These are phyloP conservation scores for Erysiphe neolycopersici DNA, from an alignment of 2,329 filamentous ascomycete species.

Conservation along the genomic window DNA sequence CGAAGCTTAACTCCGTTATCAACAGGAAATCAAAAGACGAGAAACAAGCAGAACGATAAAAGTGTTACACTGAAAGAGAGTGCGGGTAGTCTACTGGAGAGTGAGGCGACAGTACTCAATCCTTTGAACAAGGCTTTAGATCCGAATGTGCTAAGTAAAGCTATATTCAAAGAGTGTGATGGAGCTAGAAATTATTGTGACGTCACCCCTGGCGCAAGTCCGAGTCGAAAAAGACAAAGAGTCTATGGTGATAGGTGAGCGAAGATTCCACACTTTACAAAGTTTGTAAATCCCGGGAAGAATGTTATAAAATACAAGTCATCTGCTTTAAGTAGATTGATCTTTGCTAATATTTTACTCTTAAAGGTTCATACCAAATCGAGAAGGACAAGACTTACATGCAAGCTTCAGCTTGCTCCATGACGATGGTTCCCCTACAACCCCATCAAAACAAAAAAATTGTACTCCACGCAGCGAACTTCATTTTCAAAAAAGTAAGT, in stretches of 20 bases:
- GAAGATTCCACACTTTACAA: slow-evolving; percentile 1
- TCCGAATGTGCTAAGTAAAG: slow-evolving; percentile 29
- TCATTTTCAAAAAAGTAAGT: slow-evolving; percentile 74
- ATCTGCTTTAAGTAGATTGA: neutral
- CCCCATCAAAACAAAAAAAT: slow-evolving; percentile 63
- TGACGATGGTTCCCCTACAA: slow-evolving; percentile 79
- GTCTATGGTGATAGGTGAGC: slow-evolving; percentile 30
- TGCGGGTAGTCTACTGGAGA: slow-evolving; percentile 3
- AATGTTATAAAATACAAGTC: neutral
- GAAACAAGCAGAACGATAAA: slow-evolving; percentile 8
- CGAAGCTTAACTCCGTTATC: neutral
- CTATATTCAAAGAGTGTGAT: slow-evolving; percentile 30
- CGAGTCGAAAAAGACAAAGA: slow-evolving; percentile 40
- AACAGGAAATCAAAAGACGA: slow-evolving; percentile 11
- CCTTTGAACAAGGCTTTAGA: slow-evolving; percentile 15
- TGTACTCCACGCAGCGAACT: slow-evolving; percentile 70
- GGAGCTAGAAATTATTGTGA: slow-evolving; percentile 30
- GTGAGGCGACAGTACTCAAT: slow-evolving; percentile 1
- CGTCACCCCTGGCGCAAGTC: slow-evolving; percentile 32
- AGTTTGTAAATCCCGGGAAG: slow-evolving; percentile 19
- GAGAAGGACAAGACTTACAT: slow-evolving; percentile 75
- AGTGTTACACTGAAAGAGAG: slow-evolving; percentile 4
- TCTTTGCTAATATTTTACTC: neutral
- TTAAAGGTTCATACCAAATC: slow-evolving; percentile 60
- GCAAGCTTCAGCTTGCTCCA: slow-evolving; percentile 80